Base-by-base conservation (phyloP, 805 yeast species). In the Nakazawaea wickerhamii region DNA sequence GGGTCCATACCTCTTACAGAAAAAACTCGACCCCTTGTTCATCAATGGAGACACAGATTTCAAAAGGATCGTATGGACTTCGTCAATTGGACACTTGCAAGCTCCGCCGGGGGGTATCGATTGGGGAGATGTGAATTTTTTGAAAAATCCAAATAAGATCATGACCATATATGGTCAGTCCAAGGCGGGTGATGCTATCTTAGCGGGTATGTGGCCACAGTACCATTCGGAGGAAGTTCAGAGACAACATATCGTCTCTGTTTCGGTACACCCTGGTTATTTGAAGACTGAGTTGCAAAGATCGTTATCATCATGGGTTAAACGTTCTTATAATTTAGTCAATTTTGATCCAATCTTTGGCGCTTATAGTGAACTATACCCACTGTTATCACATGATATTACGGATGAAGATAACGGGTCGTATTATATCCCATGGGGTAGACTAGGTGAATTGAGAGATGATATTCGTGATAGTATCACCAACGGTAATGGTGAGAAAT, bases 1-100 rank as follows among this genome's bases (percentile, higher is more conserved):
- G 10, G 79, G 71, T 1, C 71, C 73, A 21, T 70, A 62, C 40
- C 52, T 72, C 13, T 54, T 74, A 15, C 67, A 71, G 48, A 60
- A 61, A 41, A 52, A 60, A 20, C 50, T 71, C 34, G 59, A 57
- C 20, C 71, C 72, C 8, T 46, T 70, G 4, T 46, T 75, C 14
- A 42, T 61, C 18, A 50, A 60, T 22, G 60, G 65, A 2, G 43
- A 54, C 33, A 43, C 43, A 13, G 39, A 32, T 3, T 36, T 30
- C 13, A 57, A 8, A 49, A 58, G 79, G 38, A 59, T 73, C 26
- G 63, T 74, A 5, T 73, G 75, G 68, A 60, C 71, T 2, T 50
- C 73, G 1, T 73, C 78, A 0, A 36, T 60, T 23, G 71, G 62
- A 1, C 71, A 65, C 32, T 48, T 17, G 51, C 60, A 5, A 4